A percentile compares a stretch with the other conserved stretches of the same genome.
Evolutionary conservation across 139 green algal species (phyloP).

Genomic region (Haematococcus lacustris): DNA sequence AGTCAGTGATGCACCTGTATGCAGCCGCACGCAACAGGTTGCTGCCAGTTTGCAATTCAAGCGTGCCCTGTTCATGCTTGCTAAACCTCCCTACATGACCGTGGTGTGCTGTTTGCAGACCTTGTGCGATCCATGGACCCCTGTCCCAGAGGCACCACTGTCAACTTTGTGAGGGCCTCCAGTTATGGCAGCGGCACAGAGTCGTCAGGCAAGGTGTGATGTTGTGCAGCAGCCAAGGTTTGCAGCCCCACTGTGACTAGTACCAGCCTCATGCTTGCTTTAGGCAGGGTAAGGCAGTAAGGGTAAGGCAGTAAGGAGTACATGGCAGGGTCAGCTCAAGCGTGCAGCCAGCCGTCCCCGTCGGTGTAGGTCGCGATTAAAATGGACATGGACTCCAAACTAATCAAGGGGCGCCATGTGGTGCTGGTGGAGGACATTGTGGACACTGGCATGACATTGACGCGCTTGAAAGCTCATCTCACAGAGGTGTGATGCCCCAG

Average conservation of each 20-base stretch:
- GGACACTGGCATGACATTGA: conserved; percentile 68
- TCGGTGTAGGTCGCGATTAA: neutral
- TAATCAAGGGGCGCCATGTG: conserved; percentile 38
- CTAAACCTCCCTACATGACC: too few relatives aligned
- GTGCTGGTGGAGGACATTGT: conserved; percentile 85
- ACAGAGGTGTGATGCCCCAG: conserved; percentile 8
- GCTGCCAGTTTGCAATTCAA: too few relatives aligned
- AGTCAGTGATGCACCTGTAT: too few relatives aligned
- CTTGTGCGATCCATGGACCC: neutral
- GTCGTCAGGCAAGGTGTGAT: neutral
- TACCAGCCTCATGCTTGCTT: too few relatives aligned
- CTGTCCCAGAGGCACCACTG: neutral
- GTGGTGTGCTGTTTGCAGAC: conserved; percentile 1
- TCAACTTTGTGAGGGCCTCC: conserved; percentile 26
- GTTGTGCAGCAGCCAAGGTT: neutral
- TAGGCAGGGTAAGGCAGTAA: neutral
- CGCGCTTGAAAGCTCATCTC: conserved; percentile 1
- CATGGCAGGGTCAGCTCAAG: neutral
- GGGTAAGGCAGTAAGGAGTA: too few relatives aligned
- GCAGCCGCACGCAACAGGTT: too few relatives aligned
- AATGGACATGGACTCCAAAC: conserved; percentile 4
- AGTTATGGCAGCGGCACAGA: conserved; percentile 10
- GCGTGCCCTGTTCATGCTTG: too few relatives aligned
- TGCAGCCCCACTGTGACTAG: neutral
- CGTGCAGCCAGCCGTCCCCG: neutral